Evolutionary conservation across 2,329 filamentous ascomycete species (phyloP).

Genomic region (Stagonosporopsis cucurbitacearum): DNA sequence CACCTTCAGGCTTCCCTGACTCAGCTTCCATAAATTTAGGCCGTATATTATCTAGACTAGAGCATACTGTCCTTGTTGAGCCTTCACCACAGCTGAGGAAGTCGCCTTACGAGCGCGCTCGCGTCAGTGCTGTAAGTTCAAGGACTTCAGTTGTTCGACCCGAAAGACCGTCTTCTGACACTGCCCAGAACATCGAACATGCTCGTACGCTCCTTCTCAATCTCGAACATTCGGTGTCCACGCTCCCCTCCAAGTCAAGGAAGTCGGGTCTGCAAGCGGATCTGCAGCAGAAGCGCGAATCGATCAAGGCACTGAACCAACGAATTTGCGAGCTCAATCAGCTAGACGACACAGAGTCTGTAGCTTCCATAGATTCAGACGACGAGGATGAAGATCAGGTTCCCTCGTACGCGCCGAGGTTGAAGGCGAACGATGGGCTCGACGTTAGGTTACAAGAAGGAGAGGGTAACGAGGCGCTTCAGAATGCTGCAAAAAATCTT

Average conservation of each 20-base stretch:
- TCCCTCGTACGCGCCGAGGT: constrained; percentile 52
- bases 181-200: constrained; percentile 70
- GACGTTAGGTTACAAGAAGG: constrained; percentile 37
- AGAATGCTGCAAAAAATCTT: constrained; percentile 43
- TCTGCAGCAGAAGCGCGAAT: constrained; percentile 68
- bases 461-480: constrained; percentile 42
- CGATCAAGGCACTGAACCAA: constrained; percentile 70
- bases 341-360: constrained; percentile 52
- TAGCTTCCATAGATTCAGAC: constrained; percentile 46
- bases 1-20: constrained; percentile 34
- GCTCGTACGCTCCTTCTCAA: constrained; percentile 72
- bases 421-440: constrained; percentile 40
- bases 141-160: background rate
- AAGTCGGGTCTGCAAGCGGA: constrained; percentile 68
- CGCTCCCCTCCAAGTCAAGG: constrained; percentile 51
- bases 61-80: constrained; percentile 68
- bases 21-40: constrained; percentile 59
- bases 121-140: constrained; percentile 59
- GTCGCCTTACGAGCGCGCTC: constrained; percentile 71
- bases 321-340: constrained; percentile 72
- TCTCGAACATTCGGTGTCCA: constrained; percentile 71
- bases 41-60: constrained; percentile 69
- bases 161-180: background rate
- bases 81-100: constrained; percentile 64
- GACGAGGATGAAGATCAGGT: constrained; percentile 54